Evolutionary conservation across 495 filamentous ascomycete species (phyloP).

Genomic region (Xylaria cubensis): DNA sequence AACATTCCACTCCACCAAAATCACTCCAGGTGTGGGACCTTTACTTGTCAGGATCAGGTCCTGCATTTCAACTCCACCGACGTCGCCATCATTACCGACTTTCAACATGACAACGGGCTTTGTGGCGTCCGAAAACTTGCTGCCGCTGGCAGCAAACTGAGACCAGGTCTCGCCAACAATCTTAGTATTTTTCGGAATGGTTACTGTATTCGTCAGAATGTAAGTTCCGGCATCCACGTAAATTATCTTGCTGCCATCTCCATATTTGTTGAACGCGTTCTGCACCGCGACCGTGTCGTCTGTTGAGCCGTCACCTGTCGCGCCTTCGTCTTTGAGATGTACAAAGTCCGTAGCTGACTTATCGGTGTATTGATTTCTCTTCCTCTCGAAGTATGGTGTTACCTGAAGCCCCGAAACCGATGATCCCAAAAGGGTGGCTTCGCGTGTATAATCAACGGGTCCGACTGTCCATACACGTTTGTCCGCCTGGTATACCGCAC

Average conservation of each 20-base stretch:
- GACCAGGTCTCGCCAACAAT: conserved; percentile 57
- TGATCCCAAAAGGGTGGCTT: conserved; percentile 9
- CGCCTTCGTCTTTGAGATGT: conserved; percentile 35
- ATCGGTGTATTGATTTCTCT: conserved; percentile 71
- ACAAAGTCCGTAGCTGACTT: conserved; percentile 48
- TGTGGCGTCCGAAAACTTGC: conserved; percentile 55
- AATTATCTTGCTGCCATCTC: conserved; percentile 57
- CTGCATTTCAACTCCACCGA: conserved; percentile 62
- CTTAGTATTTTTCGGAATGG: conserved; percentile 58
- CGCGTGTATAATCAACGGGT: conserved; percentile 12
- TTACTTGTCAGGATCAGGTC: conserved; percentile 56
- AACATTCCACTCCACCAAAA: conserved; percentile 35
- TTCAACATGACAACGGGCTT: conserved; percentile 58
- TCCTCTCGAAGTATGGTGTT: conserved; percentile 63
- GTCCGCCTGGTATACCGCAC: conserved; percentile 4
- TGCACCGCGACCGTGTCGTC: conserved; percentile 44
- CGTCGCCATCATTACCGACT: conserved; percentile 57
- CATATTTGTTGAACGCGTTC: conserved; percentile 22
- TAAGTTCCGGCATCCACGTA: conserved; percentile 68
- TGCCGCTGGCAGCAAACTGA: conserved; percentile 52
- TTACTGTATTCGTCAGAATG: conserved; percentile 48
- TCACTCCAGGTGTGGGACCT: conserved; percentile 51
- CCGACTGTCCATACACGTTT: background rate
- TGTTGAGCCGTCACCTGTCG: conserved; percentile 38
- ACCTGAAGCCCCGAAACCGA: conserved; percentile 15